Conservation (phyloP, 2,329 filamentous ascomycete species). For the Talaromyces sp. region DNA sequence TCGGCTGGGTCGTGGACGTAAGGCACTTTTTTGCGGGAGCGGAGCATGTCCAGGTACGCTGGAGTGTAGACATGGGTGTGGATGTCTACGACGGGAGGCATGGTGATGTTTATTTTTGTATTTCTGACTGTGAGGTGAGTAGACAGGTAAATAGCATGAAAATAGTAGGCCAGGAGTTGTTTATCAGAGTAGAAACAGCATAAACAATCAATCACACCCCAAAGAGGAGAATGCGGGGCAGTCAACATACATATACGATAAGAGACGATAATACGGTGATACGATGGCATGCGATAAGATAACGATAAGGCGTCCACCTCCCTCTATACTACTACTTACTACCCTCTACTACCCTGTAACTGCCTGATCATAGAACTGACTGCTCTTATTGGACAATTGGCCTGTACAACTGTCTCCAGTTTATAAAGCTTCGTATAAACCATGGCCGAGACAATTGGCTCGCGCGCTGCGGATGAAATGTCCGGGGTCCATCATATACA, state of each 20-base stretch:
- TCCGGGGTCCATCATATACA: background rate
- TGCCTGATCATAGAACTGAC: background rate
- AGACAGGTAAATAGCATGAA: no score
- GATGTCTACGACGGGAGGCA: slow-evolving; percentile 49
- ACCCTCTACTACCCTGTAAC: background rate
- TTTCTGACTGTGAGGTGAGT: background rate
- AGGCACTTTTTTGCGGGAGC: slow-evolving; percentile 45
- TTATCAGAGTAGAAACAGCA: background rate
- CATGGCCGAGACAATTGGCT: background rate
- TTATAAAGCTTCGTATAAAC: background rate
- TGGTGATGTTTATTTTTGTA: slow-evolving; percentile 23
- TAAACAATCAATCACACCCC: background rate
- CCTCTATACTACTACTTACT: background rate
- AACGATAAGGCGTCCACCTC: no score
- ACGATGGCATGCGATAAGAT: background rate
- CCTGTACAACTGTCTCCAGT: background rate
- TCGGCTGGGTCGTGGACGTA: slow-evolving; percentile 40
- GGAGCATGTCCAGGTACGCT: slow-evolving; percentile 55
- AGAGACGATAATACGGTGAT: background rate
- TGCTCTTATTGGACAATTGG: background rate
- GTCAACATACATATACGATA: background rate
- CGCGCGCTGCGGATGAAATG: background rate
- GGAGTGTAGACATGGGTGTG: slow-evolving; percentile 63
- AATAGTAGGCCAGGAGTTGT: no score
- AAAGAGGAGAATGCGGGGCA: background rate